These are phyloP conservation scores for Blastosporella zonata DNA, from an alignment of 1,284 basidiomycete species.

Conservation along the genomic window DNA sequence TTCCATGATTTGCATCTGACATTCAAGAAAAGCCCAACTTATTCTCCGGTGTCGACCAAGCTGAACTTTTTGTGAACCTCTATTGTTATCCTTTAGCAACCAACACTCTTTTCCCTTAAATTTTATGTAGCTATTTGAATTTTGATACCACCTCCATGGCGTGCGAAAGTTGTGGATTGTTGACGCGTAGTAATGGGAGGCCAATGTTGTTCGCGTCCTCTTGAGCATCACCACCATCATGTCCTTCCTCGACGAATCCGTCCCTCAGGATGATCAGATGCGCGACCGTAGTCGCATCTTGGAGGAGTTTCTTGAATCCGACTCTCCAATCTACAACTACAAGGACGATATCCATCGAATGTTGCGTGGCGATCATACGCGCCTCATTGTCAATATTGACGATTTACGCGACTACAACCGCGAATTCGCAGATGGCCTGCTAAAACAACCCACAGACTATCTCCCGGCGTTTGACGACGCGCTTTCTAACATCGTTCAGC, in stretches of 20 bases:
- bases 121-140: background rate
- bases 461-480: slow-evolving; percentile 94
- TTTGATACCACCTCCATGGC: slow-evolving; percentile 10
- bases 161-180: slow-evolving; percentile 21
- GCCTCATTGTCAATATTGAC: slow-evolving; percentile 95
- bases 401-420: slow-evolving; percentile 94
- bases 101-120: background rate
- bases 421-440: slow-evolving; percentile 76
- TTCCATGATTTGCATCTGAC: background rate
- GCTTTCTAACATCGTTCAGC: slow-evolving; percentile 72
- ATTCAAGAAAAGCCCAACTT: background rate
- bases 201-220: slow-evolving; percentile 2
- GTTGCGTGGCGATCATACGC: slow-evolving; percentile 81
- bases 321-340: slow-evolving; percentile 80
- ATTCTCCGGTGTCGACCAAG: background rate
- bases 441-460: slow-evolving; percentile 87
- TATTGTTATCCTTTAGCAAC: background rate
- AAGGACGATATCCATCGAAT: slow-evolving; percentile 83
- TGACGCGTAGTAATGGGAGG: slow-evolving; percentile 16
- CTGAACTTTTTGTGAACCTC: background rate
- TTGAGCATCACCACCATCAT: slow-evolving; percentile 32
- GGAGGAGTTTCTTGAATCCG: slow-evolving; percentile 84
- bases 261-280: slow-evolving; percentile 69
- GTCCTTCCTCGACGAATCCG: slow-evolving; percentile 59
- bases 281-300: slow-evolving; percentile 77